Evolutionary conservation across 345 rosid species (phyloP), one percentile per base, ranked within the genome.

Genomic region (Heritiera fomes): DNA sequence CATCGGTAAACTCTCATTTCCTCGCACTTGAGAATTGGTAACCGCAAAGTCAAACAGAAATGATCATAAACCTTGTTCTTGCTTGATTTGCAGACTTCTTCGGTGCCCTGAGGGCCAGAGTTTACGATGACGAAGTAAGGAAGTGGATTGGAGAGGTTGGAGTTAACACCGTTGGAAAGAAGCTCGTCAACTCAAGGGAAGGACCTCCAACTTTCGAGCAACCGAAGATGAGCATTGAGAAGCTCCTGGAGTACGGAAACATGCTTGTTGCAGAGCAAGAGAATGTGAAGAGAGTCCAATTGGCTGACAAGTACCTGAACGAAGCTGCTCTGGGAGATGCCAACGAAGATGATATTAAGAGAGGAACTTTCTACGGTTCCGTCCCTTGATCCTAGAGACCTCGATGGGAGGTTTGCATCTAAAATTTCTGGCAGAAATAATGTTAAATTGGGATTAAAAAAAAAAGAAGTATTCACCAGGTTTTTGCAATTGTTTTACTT

Each of bases 101-200:
- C 4, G 98, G 99, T 45, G 99, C 99, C 0, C 77, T 95, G 77
- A 90, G 98, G 91, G 97, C 99, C 8, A 87, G 98, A 86, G 99
- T 95, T 34, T 95, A 93, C 76, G 99, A 95, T 14, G 98, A 95
- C 58, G 99, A 92, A 88, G 98, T 95, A 85, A 93, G 98, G 87
- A 95, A 95, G 85, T 92, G 96, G 89, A 73, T 95, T 3, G 65
- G 86, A 0, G 91, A 83, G 0, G 77, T 94, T 5, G 98, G 99
- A 61, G 93, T 95, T 1, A 84, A 85, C 0, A 10, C 52, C 65
- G 46, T 95, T 13, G 98, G 99, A 23, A 95, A 90, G 92, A 91
- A 79, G 82, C 90, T 95, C 3, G 99, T 95, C 87, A 95, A 95
- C 91, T 95, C 99, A 0, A 90, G 59, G 87, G 98, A 95, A 38